phyloP scores from a whole-genome alignment of 78 protist genomes.

The Dictyostelium intermedium region DNA sequence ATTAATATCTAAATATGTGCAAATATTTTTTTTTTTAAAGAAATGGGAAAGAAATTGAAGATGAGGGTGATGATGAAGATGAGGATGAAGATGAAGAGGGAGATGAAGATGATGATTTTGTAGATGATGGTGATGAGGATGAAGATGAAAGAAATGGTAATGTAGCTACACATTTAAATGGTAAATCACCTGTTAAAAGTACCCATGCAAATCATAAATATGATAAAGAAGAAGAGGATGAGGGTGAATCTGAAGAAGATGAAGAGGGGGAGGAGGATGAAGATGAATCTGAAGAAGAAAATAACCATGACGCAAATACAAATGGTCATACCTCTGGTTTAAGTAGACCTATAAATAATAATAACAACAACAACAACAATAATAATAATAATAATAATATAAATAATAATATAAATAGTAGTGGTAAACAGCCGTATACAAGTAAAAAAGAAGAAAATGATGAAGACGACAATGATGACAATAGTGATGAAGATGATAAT shows the following conservation, averaged over 20 bases:
- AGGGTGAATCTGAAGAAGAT: slow-evolving; percentile 1
- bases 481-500: slow-evolving; percentile 47
- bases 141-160: neutral
- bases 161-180: neutral
- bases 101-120: slow-evolving; percentile 5
- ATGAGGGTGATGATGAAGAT: slow-evolving; percentile 33
- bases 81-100: slow-evolving; percentile 40
- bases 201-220: slow-evolving; percentile 24
- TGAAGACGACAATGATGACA: neutral
- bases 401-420: neutral
- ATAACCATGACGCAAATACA: neutral
- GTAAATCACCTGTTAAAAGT: slow-evolving; percentile 12
- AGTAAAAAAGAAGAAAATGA: neutral
- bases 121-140: neutral
- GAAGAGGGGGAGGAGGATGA: neutral
- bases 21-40: neutral
- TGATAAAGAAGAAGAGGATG: slow-evolving; percentile 40
- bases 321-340: neutral
- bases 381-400: neutral
- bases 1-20: no score
- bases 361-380: neutral
- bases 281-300: neutral
- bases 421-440: neutral
- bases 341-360: neutral
- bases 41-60: slow-evolving; percentile 65